Evolutionary conservation across 345 rosid species (phyloP), one percentile per base, ranked within the genome.

Genomic region (Pseudoturritis turrita): DNA sequence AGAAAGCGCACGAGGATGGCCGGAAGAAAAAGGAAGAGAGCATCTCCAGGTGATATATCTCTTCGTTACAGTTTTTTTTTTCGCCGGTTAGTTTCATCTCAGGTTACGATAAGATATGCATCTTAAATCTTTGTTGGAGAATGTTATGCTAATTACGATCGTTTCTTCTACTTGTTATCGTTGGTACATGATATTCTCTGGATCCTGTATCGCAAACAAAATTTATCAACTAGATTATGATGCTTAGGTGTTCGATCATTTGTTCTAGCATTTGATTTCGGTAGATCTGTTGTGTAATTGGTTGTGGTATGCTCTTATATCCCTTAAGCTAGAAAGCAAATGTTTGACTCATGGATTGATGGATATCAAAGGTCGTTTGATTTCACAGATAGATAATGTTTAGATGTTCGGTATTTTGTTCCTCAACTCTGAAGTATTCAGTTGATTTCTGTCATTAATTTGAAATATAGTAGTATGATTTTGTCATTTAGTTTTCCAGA

Each of bases 11-110:
- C 1, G 86, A 83, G 76, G 96, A 89, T 70, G 89, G 89, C 36
- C 88, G 82, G 39, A 88, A 85, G 89, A 89, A 83, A 83, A 89
- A 90, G 73, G 98, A 88, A 67, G 89, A 89, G 69, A 92, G 92
- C 67, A 87, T 92, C 73, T 87, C 89, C 15, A 92, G 96, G 96
- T 88, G 47, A 71, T 47, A 23, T 13, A 7, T 40, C 37, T 68
- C 65, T 45, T 22, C 31, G 12, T 26, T 72, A 10, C 55, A 10
- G n/a, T n/a, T n/a, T n/a, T 21, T 14, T 33, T 63, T 45, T 49
- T 44, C 71, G 54, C 47, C 18, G 43, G 5, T 50, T 71, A 50
- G 40, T 28, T 15, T 35, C 44, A 11, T 17, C 41, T 43, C 29
- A 7, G 51, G 29, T 13, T 67, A 12, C n/a, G n/a, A n/a, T n/a